A percentile compares a stretch with the other conserved stretches of the same genome.
Evolutionary conservation across 495 filamentous ascomycete species (phyloP).

Genomic region (Rostrohypoxylon terebratum): DNA sequence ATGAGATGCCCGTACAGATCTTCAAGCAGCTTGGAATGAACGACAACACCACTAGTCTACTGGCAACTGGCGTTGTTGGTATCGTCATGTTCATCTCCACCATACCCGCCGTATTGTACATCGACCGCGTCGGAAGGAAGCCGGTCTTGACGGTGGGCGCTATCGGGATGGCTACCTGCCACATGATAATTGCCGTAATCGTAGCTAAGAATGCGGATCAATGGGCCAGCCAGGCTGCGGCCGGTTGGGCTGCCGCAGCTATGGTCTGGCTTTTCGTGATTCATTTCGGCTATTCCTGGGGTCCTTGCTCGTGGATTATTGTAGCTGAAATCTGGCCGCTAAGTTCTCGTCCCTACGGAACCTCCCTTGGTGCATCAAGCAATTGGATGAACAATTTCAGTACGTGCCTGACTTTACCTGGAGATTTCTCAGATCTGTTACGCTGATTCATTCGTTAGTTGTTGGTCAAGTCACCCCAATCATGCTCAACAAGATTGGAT

Average conservation of each 20-base stretch:
- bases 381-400: slow-evolving; percentile 69
- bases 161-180: slow-evolving; percentile 70
- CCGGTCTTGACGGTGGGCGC: slow-evolving; percentile 67
- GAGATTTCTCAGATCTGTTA: neutral
- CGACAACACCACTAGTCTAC: slow-evolving; percentile 71
- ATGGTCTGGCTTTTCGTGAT: slow-evolving; percentile 89
- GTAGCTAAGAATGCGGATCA: slow-evolving; percentile 71
- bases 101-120: slow-evolving; percentile 74
- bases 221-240: slow-evolving; percentile 69
- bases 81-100: slow-evolving; percentile 79
- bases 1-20: slow-evolving; percentile 53
- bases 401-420: slow-evolving; percentile 10
- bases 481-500: slow-evolving; percentile 76
- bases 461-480: slow-evolving; percentile 81
- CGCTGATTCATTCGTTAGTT: slow-evolving; percentile 40
- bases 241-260: slow-evolving; percentile 80
- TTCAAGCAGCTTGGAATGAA: slow-evolving; percentile 75
- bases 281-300: slow-evolving; percentile 83
- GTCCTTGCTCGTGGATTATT: slow-evolving; percentile 76
- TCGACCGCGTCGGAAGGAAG: slow-evolving; percentile 70
- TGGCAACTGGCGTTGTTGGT: slow-evolving; percentile 84
- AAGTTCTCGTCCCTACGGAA: slow-evolving; percentile 77
- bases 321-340: slow-evolving; percentile 83
- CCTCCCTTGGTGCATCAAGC: slow-evolving; percentile 73
- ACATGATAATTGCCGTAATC: slow-evolving; percentile 80